Conservation (phyloP, 257 asterid species). For the Cruciata laevipes region DNA sequence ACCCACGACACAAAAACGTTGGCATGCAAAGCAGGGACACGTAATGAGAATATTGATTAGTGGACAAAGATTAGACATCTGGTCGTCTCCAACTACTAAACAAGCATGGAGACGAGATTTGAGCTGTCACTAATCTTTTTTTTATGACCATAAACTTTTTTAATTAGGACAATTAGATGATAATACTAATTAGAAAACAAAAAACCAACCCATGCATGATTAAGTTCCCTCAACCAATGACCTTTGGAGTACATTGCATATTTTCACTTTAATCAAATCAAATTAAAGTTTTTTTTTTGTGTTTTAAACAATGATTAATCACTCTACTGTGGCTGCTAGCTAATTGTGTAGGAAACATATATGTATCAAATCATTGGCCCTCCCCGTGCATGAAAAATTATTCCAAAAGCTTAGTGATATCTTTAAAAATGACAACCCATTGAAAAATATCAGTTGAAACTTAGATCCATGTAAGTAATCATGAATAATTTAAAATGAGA, state of each 20-base stretch:
- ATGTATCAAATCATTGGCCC: neutral
- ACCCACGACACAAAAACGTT: neutral
- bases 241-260: neutral
- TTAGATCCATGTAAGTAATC: neutral
- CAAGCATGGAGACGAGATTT: neutral
- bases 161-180: neutral
- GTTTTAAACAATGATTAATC: neutral
- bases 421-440: neutral
- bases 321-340: neutral
- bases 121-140: slow-evolving; percentile 5
- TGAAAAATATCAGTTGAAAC: neutral
- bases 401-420: neutral
- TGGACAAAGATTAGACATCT: neutral
- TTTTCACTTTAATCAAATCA: neutral
- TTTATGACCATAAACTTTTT: neutral
- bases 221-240: slow-evolving; percentile 10
- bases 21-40: neutral
- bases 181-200: neutral
- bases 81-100: neutral
- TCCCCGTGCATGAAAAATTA: neutral
- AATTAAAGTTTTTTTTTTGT: neutral
- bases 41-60: neutral
- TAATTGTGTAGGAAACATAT: slow-evolving; percentile 5
- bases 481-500: neutral
- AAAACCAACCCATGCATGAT: slow-evolving; percentile 5